Conservation (phyloP, 768 basidiomycete genomes). For the Dioszegia hungarica region DNA sequence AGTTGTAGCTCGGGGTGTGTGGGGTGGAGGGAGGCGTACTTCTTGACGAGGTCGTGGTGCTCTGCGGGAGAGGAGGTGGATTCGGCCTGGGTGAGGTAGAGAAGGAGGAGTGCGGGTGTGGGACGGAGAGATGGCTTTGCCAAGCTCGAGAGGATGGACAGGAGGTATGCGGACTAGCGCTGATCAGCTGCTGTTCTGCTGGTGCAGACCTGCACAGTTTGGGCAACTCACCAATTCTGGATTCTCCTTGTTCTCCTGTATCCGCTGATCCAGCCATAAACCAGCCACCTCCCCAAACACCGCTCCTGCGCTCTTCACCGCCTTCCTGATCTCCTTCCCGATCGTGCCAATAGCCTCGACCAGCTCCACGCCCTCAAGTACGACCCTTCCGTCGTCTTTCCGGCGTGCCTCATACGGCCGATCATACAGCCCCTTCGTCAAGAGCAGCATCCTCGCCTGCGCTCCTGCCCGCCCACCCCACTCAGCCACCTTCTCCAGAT, state of each 20-base stretch:
- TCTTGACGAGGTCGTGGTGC: not conserved
- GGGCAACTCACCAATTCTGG: constrained; percentile 42
- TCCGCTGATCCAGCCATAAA: constrained; percentile 56
- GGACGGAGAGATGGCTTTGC: constrained; percentile 31
- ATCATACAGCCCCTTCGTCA: constrained; percentile 43
- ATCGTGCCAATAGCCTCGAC: constrained; percentile 57
- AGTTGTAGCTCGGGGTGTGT: not conserved
- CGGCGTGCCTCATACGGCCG: constrained; percentile 34
- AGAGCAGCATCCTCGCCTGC: constrained; percentile 26
- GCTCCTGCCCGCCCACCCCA: constrained; percentile 8
- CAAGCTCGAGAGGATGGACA: constrained; percentile 32
- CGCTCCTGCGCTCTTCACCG: constrained; percentile 15
- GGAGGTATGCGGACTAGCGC: constrained; percentile 57
- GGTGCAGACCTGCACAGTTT: too few relatives aligned
- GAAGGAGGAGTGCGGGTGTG: constrained; percentile 28
- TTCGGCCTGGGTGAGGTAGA: constrained; percentile 14
- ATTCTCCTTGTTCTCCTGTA: constrained; percentile 46
- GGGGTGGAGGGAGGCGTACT: constrained; percentile 1
- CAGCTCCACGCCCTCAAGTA: constrained; percentile 55
- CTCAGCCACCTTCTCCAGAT: constrained; percentile 10
- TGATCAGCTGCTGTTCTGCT: not conserved
- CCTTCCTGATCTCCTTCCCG: constrained; percentile 55
- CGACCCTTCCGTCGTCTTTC: constrained; percentile 36
- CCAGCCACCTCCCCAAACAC: constrained; percentile 49
- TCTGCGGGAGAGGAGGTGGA: not conserved